Base-by-base conservation (phyloP, 192 early-diverging fungal species). In the Coemansia sp. region DNA sequence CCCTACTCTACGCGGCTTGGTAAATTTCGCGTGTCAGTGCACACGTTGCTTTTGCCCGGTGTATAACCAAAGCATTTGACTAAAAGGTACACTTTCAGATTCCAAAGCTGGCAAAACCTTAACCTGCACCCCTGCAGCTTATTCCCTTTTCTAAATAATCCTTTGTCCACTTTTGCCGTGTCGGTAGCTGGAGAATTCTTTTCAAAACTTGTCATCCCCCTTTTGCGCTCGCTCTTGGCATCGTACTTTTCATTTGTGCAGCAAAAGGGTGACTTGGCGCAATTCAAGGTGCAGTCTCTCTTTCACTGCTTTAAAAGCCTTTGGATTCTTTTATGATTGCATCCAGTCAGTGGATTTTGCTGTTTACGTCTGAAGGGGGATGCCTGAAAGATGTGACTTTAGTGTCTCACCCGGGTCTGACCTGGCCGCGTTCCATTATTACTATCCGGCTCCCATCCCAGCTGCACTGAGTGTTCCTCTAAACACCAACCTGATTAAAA, bases 11-110 rank as follows among this genome's bases (percentile, higher is more conserved):
- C 31, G 31, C 31, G 31, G 31, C 31, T 35, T 35, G 6, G 31
- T 8, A 35, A 35, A 35, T 7, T 8, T 0, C 8, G 31, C 8
- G 31, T 35, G 31, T n/a, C 41, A 16, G 4, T 5, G 14, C 3
- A 45, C 16, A 16, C 41, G 11, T 45, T 45, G 41, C 41, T n/a
- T 45, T 45, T 12, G 41, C 41, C 14, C 3, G 12, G 31, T 8
- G 31, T 35, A 35, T 45, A 45, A 45, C 11, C 41, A 45, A 10
- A 5, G 16, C 14, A 16, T n/a, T 45, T 45, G 41, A 12, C 12
- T 49, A 49, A 49, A 49, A 49, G 48, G 48, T 57, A 38, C 9
- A 57, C 22, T 57, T 29, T 57, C 55, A 11, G 55, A 39, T 22
- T 8, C 21, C 31, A 37, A n/a, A 7, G 6, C 55, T 37, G 55